These are phyloP conservation scores for Didymella lethalis DNA, from an alignment of 2,329 filamentous ascomycete species.

Conservation along the genomic window DNA sequence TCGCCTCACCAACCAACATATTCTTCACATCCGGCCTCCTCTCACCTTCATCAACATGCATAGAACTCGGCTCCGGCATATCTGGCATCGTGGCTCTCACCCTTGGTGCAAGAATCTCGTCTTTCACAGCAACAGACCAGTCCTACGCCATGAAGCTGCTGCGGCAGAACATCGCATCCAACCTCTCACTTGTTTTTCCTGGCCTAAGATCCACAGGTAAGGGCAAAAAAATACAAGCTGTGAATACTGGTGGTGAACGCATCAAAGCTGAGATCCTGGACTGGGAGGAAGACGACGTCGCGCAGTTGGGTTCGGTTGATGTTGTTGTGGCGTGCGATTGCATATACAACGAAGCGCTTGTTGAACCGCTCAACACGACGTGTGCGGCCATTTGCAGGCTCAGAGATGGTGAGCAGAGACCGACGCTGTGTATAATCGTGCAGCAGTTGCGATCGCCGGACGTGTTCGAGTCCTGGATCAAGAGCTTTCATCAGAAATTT, in stretches of 20 bases:
- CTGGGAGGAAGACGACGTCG: conserved; percentile 73
- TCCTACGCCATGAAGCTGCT: conserved; percentile 80
- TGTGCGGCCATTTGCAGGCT: conserved; percentile 77
- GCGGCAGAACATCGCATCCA: conserved; percentile 76
- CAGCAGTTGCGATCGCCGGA: conserved; percentile 88
- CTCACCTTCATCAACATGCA: conserved; percentile 62
- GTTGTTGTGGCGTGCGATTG: conserved; percentile 87
- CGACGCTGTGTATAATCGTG: conserved; percentile 80
- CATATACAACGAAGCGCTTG: conserved; percentile 90
- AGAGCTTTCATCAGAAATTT: conserved; percentile 71
- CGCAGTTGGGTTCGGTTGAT: conserved; percentile 66
- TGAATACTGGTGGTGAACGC: conserved; percentile 39
- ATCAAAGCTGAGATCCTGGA: conserved; percentile 64
- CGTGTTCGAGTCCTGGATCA: conserved; percentile 84
- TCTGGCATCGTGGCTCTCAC: conserved; percentile 79
- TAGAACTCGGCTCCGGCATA: conserved; percentile 91
- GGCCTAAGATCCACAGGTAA: conserved; percentile 20
- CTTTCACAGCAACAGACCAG: conserved; percentile 87
- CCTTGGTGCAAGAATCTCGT: conserved; percentile 66
- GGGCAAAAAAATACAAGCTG: conserved; percentile 51
- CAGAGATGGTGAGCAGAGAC: conserved; percentile 34
- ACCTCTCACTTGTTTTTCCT: conserved; percentile 47
- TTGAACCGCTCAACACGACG: conserved; percentile 81
- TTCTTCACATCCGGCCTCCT: conserved; percentile 67
- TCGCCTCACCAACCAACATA: conserved; percentile 68